Percentiles rank a stretch among this genome's conserved stretches.
Conservation (phyloP, 768 basidiomycete genomes). For the Sporobolomyces phaffii region DNA sequence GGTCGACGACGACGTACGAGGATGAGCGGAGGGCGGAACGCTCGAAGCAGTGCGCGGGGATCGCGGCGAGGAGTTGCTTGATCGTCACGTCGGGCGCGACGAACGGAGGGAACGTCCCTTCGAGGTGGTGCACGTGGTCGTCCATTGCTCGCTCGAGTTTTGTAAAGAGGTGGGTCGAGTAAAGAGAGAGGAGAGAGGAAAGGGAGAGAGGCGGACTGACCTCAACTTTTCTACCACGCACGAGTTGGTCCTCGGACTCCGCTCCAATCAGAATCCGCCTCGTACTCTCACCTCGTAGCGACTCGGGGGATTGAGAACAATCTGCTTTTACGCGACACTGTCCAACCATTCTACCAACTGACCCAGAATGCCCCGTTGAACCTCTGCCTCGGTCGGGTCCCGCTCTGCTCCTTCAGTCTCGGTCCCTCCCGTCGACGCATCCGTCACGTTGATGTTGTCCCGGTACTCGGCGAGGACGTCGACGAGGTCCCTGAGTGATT, state of each 20-base stretch:
- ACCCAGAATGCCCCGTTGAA: constrained; percentile 45
- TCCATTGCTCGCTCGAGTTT: not conserved
- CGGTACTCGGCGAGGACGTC: constrained; percentile 64
- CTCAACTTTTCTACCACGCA: too few species aligned
- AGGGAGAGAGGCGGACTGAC: too few species aligned
- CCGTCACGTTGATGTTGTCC: constrained; percentile 59
- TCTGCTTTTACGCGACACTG: constrained; percentile 7
- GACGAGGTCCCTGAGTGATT: constrained; percentile 65
- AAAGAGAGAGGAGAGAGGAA: too few species aligned
- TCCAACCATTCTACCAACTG: constrained; percentile 42
- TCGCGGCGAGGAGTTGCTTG: constrained; percentile 39
- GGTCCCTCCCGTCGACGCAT: constrained; percentile 40
- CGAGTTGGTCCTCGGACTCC: too few species aligned
- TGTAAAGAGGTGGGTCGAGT: too few species aligned
- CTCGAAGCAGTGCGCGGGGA: constrained; percentile 67
- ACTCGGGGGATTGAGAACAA: not conserved
- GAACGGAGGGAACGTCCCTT: constrained; percentile 24
- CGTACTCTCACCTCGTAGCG: too few species aligned
- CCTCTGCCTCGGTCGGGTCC: constrained; percentile 61
- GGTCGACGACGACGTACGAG: constrained; percentile 70
- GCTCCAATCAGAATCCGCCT: too few species aligned
- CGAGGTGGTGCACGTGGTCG: constrained; percentile 1
- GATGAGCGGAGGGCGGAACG: constrained; percentile 77
- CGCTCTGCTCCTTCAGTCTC: constrained; percentile 44
- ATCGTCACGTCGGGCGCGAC: constrained; percentile 37